Evolutionary conservation across 345 rosid genomes (phyloP).

Genomic region (Geranium brycei): DNA sequence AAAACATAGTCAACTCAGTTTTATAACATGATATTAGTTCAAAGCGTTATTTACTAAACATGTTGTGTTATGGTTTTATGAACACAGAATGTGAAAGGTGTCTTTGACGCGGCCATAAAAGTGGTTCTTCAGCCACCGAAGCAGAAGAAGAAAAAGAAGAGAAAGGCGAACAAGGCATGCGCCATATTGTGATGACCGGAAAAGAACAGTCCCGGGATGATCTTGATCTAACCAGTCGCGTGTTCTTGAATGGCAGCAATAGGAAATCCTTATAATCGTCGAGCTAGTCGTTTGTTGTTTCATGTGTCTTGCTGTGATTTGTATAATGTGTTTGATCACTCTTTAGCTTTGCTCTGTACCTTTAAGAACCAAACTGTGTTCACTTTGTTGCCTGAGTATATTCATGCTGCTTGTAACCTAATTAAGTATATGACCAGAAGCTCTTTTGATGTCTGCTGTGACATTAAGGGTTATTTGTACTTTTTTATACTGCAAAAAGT

Average conservation of each 20-base stretch:
- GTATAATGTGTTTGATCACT: not conserved
- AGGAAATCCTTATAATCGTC: no score
- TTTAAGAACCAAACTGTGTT: no score
- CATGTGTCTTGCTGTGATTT: not conserved
- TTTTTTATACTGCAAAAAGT: no score
- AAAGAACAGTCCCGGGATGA: not conserved
- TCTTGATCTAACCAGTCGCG: not conserved
- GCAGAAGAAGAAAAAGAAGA: constrained; percentile 38
- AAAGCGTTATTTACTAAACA: not conserved
- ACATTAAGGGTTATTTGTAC: no score
- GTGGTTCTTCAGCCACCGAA: constrained; percentile 48
- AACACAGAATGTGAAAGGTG: constrained; percentile 38
- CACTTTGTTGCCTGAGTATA: no score
- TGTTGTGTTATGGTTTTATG: not conserved
- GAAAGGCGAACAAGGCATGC: constrained; percentile 26
- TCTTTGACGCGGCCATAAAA: constrained; percentile 44
- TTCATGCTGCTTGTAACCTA: not conserved
- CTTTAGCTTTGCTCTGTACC: no score
- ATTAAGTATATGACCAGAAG: not conserved
- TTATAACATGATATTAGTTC: not conserved
- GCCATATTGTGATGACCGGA: constrained; percentile 25
- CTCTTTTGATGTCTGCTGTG: not conserved
- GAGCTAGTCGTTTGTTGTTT: not conserved
- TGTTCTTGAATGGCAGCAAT: not conserved
- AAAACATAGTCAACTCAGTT: not conserved